Percentiles rank a stretch among this genome's conserved stretches.
Evolutionary conservation across 306 rosid species (phyloP).

Genomic region (Hippophae gyantsensis): DNA sequence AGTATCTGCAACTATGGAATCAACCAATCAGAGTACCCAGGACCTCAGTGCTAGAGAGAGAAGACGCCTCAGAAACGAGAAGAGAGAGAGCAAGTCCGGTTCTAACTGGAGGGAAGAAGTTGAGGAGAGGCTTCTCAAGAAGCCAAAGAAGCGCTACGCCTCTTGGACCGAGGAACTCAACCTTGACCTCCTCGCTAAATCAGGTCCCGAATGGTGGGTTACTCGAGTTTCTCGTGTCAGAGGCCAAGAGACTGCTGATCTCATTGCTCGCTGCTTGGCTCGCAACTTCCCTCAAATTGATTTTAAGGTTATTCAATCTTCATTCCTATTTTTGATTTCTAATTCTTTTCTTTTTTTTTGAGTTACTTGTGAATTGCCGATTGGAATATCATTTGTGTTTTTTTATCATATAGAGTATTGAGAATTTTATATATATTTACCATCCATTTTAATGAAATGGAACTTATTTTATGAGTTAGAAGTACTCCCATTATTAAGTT

Average conservation of each 20-base stretch:
- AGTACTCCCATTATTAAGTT: too few species aligned
- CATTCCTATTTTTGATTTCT: not conserved
- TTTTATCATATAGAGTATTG: too few species aligned
- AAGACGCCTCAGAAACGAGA: conserved; percentile 58
- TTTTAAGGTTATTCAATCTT: conserved; percentile 37
- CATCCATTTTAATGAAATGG: too few species aligned
- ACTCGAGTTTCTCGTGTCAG: conserved; percentile 46
- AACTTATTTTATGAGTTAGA: too few species aligned
- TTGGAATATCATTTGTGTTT: not conserved
- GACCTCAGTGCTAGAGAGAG: conserved; percentile 56
- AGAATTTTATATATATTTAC: not conserved
- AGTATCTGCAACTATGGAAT: conserved; percentile 40
- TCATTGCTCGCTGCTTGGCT: conserved; percentile 57
- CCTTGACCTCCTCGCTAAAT: conserved; percentile 51
- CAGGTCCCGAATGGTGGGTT: conserved; percentile 85
- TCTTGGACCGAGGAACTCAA: conserved; percentile 71
- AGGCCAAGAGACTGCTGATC: conserved; percentile 46
- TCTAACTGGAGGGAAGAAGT: conserved; percentile 67
- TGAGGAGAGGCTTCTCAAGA: conserved; percentile 57
- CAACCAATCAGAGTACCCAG: conserved; percentile 13
- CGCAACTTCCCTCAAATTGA: conserved; percentile 44
- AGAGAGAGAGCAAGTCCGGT: conserved; percentile 51
- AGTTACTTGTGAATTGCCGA: not conserved
- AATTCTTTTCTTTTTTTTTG: conserved; percentile 1
- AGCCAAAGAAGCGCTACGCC: conserved; percentile 54